These are phyloP conservation scores for Geotrichum klebahnii DNA, from an alignment of 1,139 yeast genomes.

Conservation along the genomic window DNA sequence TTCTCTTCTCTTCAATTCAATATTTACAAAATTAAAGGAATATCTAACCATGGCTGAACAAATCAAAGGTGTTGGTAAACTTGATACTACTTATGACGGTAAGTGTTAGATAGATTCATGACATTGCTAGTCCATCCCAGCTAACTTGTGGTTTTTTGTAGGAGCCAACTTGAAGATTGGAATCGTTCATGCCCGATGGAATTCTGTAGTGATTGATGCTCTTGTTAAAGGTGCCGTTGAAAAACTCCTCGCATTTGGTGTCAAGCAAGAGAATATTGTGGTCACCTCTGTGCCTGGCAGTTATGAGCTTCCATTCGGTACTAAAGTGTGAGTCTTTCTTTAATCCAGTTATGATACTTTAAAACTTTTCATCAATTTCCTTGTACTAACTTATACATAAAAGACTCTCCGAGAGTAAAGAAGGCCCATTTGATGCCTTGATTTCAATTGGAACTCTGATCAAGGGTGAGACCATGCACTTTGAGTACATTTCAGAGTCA, in stretches of 20 bases:
- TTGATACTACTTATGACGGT: conserved; percentile 19
- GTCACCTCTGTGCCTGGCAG: conserved; percentile 91
- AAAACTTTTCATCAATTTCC: conserved; percentile 34
- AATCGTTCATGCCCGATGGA: conserved; percentile 96
- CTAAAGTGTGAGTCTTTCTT: conserved; percentile 38
- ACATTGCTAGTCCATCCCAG: background rate
- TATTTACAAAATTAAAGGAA: background rate
- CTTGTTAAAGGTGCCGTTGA: conserved; percentile 72
- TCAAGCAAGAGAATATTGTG: conserved; percentile 66
- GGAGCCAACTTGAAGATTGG: conserved; percentile 68
- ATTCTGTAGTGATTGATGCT: conserved; percentile 66
- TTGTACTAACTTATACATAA: no score
- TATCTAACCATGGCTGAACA: conserved; percentile 12
- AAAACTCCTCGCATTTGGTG: conserved; percentile 61
- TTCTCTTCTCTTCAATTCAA: background rate
- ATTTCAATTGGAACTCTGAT: conserved; percentile 92
- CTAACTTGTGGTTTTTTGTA: conserved; percentile 23
- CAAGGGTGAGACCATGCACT: conserved; percentile 97
- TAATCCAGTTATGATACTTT: conserved; percentile 38
- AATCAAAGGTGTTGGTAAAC: conserved; percentile 21
- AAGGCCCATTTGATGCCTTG: conserved; percentile 68
- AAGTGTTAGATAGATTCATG: background rate
- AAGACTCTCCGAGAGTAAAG: conserved; percentile 42
- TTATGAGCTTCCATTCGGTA: conserved; percentile 84
- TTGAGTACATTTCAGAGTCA: conserved; percentile 91